These are phyloP conservation scores for Suillus variegatus DNA, from an alignment of 768 basidiomycete species.

Conservation along the genomic window DNA sequence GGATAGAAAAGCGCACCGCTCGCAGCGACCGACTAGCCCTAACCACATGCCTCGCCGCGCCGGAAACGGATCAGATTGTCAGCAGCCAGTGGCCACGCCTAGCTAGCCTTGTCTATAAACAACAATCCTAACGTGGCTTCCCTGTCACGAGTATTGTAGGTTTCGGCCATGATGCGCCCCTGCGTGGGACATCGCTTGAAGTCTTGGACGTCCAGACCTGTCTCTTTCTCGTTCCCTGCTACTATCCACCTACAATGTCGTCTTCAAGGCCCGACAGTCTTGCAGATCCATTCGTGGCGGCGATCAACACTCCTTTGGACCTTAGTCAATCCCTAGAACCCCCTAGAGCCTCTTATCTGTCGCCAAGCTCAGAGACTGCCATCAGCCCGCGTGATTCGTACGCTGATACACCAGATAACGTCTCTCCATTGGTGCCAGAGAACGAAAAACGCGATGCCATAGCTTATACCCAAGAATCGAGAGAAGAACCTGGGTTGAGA, in stretches of 20 bases:
- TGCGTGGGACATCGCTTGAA: not conserved
- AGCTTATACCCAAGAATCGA: constrained; percentile 6
- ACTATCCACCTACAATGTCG: constrained; percentile 2
- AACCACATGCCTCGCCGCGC: not conserved
- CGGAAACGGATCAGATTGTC: not conserved
- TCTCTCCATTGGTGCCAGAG: constrained; percentile 25
- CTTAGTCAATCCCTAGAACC: constrained; percentile 12
- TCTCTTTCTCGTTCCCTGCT: not conserved
- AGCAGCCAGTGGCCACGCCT: not conserved
- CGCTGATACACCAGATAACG: constrained; percentile 21
- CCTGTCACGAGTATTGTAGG: not conserved
- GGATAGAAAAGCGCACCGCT: not conserved
- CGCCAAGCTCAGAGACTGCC: constrained; percentile 19
- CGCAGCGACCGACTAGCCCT: not conserved
- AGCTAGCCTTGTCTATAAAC: not conserved
- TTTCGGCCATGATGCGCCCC: not conserved
- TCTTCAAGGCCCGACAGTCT: constrained; percentile 23
- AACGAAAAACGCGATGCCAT: constrained; percentile 19
- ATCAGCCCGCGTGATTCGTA: constrained; percentile 25
- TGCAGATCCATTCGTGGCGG: constrained; percentile 15
- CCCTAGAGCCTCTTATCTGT: constrained; percentile 30
- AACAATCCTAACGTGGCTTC: not conserved
- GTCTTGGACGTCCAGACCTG: not conserved
- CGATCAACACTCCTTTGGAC: constrained; percentile 14
- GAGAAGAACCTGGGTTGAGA: constrained; percentile 1